These are phyloP conservation scores for Trametes cubensis DNA, from an alignment of 768 basidiomycete species.

Conservation along the genomic window DNA sequence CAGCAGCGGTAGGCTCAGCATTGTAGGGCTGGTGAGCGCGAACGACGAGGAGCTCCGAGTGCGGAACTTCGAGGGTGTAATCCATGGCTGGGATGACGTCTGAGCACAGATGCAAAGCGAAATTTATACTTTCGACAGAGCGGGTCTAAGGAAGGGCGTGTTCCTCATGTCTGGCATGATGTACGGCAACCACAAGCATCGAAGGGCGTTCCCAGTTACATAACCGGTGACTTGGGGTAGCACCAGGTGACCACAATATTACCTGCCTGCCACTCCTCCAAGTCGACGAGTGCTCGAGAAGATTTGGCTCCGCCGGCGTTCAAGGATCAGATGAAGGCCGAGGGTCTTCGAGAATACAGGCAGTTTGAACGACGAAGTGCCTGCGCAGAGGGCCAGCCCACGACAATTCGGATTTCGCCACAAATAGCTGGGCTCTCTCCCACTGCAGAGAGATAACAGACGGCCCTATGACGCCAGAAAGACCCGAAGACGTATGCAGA, in stretches of 20 bases:
- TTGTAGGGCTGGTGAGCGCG: conserved; percentile 61
- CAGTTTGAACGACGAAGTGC: background rate
- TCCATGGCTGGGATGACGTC: conserved; percentile 14
- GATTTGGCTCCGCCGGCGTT: background rate
- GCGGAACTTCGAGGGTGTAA: conserved; percentile 45
- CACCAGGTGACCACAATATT: conserved; percentile 14
- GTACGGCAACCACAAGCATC: conserved; percentile 14
- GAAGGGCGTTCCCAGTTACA: conserved; percentile 19
- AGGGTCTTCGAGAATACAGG: background rate
- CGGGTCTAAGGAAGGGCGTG: no score
- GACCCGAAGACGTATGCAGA: no score
- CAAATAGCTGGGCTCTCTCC: background rate
- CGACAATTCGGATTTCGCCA: background rate
- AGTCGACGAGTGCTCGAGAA: background rate
- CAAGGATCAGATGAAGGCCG: conserved; percentile 1
- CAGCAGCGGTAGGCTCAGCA: conserved; percentile 61
- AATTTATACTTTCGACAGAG: background rate
- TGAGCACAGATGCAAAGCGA: background rate
- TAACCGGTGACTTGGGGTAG: conserved; percentile 17
- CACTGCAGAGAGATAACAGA: background rate
- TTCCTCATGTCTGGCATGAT: conserved; percentile 2
- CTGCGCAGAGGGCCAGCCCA: background rate
- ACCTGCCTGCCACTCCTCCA: background rate
- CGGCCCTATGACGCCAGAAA: background rate
- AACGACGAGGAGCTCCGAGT: conserved; percentile 49